These are phyloP conservation scores for Cydonia oblonga DNA, from an alignment of 331 rosid species.

Conservation along the genomic window DNA sequence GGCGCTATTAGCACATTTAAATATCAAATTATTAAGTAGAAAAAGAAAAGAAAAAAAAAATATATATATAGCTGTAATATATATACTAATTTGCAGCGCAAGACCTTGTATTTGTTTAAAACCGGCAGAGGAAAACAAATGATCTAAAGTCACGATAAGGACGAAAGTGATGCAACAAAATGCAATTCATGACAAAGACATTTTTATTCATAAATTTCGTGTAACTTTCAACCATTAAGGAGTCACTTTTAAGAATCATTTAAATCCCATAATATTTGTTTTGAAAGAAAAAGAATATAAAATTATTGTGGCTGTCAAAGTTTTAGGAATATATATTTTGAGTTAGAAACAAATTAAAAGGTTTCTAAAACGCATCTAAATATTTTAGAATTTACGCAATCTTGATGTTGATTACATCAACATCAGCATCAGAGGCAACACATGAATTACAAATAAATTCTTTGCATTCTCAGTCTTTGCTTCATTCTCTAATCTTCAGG, in stretches of 20 bases:
- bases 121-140: background rate
- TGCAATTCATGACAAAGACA: background rate
- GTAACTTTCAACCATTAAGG: background rate
- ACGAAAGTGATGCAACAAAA: background rate
- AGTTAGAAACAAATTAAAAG: background rate
- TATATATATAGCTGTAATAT: too few species aligned
- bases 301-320: background rate
- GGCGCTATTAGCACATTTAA: background rate
- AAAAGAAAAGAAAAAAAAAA: too few species aligned
- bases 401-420: too few species aligned
- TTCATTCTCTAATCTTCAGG: background rate
- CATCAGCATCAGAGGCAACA: too few species aligned
- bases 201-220: background rate
- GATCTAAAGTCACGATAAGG: background rate
- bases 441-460: background rate
- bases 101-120: background rate
- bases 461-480: background rate
- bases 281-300: background rate
- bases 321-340: background rate
- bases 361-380: background rate
- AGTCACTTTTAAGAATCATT: background rate
- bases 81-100: background rate
- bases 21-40: background rate
- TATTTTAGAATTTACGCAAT: too few species aligned
- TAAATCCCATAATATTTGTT: background rate